Conservation (phyloP, 2,329 filamentous ascomycete species). For the Trichoderma aggressivum region DNA sequence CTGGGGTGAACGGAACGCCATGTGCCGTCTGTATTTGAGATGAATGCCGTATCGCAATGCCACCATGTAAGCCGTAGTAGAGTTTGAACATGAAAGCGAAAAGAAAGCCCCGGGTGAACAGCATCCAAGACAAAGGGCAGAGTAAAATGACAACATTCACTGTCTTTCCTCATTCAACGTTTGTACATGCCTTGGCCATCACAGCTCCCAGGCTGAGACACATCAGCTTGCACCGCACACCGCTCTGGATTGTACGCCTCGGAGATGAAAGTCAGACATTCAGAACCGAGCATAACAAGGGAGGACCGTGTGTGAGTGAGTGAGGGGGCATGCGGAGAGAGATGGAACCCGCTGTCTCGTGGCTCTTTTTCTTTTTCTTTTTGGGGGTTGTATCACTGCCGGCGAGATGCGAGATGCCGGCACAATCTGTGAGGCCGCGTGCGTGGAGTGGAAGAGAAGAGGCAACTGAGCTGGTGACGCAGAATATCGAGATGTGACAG, state of each 20-base stretch:
- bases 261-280: neutral
- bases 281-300: neutral
- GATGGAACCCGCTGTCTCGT: neutral
- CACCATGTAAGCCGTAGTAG: neutral
- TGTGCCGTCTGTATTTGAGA: neutral
- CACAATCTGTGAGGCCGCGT: neutral
- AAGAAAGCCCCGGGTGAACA: neutral
- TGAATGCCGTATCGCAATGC: neutral
- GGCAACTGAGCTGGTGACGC: neutral
- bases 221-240: neutral
- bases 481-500: neutral
- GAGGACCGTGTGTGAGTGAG: neutral
- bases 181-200: neutral
- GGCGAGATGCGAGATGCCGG: neutral
- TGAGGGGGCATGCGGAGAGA: conserved; percentile 5
- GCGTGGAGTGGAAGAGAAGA: neutral
- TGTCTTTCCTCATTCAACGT: neutral
- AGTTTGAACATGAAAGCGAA: neutral
- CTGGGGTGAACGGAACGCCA: neutral
- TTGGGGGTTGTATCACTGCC: neutral
- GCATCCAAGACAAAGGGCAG: neutral
- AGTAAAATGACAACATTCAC: neutral
- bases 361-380: too few species aligned
- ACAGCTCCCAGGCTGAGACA: neutral
- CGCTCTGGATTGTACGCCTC: neutral